Evolutionary conservation across 352 stramenopile species (phyloP), one percentile per base, ranked within the genome.

Genomic region (Globisporangium emineosum): DNA sequence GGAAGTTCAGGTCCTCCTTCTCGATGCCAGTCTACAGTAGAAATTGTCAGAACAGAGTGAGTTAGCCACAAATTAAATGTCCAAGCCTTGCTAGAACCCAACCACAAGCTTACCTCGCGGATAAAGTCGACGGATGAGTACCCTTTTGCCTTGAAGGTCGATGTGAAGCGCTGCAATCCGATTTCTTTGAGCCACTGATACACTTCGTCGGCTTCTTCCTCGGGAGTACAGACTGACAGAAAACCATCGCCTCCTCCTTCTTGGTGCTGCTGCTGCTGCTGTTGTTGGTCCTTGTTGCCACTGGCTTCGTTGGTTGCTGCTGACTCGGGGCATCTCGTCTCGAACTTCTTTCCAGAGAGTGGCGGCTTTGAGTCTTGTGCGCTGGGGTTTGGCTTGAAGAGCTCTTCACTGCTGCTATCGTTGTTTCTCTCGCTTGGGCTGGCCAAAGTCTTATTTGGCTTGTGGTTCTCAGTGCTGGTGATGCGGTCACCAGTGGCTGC

Each of bases 21-120:
- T 91, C 85, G 54, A 95, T 91, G 12, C 87, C 87, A 58, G 85
- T 95, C 87, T 95, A n/a, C n/a, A n/a, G n/a, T n/a, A 49, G 23
- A 54, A 25, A 40, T 23, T 47, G 40, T 47, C 25, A 27, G 6
- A 19, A n/a, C 25, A 40, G 40, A 56, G 49, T 55, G 9, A 55
- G 49, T 10, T 17, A 29, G 21, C 2, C 27, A n/a, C n/a, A 32
- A 32, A 5, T 17, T 51, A 30, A 7, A 5, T 15, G 4, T 35
- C 29, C 25, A 29, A 32, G 35, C 15, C 7, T 21, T 35, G 17
- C 33, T 15, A 10, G 32, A 53, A 19, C 7, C 13, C 56, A 62
- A 29, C 7, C 17, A 63, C 27, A 40, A 32, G 47, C 75, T 47
- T 57, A 95, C 87, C 82, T 95, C 87, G 52, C 87, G 87, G 70